Evolutionary conservation across 2,329 filamentous ascomycete species (phyloP), one percentile per base, ranked within the genome.

Genomic region (Colletotrichum incanum): DNA sequence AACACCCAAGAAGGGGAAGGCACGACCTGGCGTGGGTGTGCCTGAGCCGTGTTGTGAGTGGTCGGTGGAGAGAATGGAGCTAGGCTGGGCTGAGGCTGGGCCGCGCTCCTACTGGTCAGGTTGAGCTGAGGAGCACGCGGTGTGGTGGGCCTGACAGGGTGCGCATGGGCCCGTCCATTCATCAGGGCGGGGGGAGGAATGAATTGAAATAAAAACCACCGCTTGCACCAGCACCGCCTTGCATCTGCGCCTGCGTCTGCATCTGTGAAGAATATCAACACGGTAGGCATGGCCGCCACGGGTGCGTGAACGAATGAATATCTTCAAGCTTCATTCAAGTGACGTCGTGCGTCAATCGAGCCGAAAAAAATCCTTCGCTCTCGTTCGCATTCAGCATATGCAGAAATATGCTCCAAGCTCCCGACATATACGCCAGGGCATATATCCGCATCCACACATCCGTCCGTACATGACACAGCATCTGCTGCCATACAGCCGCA

Each of bases 11-110:
- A 43, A 47, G 14, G 37, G 43, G 45, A 59, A 63, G 65, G 56
- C 41, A 60, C 65, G 37, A n/a, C n/a, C 50, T 64, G 65, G 37
- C 28, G 68, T 37, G 43, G 18, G 45, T 47, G 41, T 41, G 43
- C 52, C 43, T 65, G 60, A 63, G 43, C 49, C 52, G 31, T 45
- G 37, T 52, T 55, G 28, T 70, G 65, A 72, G 45, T 72, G 69
- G 69, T 37, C 11, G 54, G 59, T 31, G 43, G 52, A 31, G 39
- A 52, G 64, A 69, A 58, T 54, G 39, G 31, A 49, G 26, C 39
- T 47, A 23, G 28, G 43, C 65, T 56, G 31, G 65, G 70, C 70
- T 70, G 31, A 70, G 8, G 59, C 65, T 60, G 37, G 65, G 18
- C 23, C 43, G 39, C 54, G 2, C n/a, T 50, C 28, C 49, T 12